phyloP scores from a whole-genome alignment of 2,329 filamentous ascomycete species.

The Nigrograna mackinnonii region DNA sequence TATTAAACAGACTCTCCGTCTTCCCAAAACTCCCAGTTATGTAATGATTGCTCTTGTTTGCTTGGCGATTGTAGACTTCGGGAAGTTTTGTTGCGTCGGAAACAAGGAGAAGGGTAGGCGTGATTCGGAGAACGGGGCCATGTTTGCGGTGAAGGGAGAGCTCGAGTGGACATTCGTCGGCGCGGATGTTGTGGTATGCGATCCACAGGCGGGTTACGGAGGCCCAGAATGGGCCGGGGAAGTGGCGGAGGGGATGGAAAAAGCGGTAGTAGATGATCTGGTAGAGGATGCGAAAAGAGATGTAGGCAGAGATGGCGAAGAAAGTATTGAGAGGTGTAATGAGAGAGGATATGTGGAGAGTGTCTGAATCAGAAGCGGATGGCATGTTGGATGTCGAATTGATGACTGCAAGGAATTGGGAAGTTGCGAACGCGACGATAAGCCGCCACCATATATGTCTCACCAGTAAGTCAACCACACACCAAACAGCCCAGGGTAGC shows the following conservation, averaged over 20 bases:
- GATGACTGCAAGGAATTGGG: neutral
- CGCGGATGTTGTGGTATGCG: slow-evolving; percentile 54
- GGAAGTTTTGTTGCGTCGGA: slow-evolving; percentile 60
- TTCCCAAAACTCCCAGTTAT: slow-evolving; percentile 62
- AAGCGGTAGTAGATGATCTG: slow-evolving; percentile 49
- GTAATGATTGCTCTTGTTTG: slow-evolving; percentile 62
- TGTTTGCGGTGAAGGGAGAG: slow-evolving; percentile 52
- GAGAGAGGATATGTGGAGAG: neutral
- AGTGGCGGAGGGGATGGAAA: slow-evolving; percentile 56
- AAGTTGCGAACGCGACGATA: neutral
- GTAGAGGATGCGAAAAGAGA: slow-evolving; percentile 14
- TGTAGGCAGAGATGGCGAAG: slow-evolving; percentile 2
- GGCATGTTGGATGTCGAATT: neutral
- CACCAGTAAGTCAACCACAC: neutral
- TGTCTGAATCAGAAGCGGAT: neutral
- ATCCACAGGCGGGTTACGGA: slow-evolving; percentile 58
- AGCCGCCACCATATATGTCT: neutral
- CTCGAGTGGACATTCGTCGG: slow-evolving; percentile 49
- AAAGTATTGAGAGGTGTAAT: slow-evolving; percentile 1
- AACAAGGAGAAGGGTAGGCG: slow-evolving; percentile 56
- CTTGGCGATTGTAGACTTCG: slow-evolving; percentile 58
- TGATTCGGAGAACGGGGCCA: slow-evolving; percentile 34
- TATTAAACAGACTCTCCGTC: slow-evolving; percentile 61
- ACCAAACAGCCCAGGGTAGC: neutral
- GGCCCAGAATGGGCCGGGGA: slow-evolving; percentile 60